Conservation (phyloP, 1,284 basidiomycete species). For the Ganoderma lingzhi region DNA sequence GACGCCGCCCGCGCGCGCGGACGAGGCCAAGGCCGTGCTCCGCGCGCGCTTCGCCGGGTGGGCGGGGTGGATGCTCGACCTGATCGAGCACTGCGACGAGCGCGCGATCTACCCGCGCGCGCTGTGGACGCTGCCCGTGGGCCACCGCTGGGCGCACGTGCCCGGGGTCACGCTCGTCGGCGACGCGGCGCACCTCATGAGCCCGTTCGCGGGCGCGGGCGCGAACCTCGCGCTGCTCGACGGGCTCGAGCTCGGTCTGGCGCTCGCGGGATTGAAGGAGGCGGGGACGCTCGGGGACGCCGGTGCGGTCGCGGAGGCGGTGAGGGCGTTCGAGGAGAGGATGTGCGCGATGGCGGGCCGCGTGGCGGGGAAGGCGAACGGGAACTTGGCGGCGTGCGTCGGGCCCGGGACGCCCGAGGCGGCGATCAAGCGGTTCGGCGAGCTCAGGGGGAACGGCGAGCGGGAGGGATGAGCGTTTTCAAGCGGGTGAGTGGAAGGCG, state of each 20-base stretch:
- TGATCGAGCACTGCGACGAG: constrained; percentile 23
- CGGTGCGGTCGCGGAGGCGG: constrained; percentile 11
- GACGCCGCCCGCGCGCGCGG: constrained; percentile 13
- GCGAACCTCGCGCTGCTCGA: constrained; percentile 50
- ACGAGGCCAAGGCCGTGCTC: constrained; percentile 14
- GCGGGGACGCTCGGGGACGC: constrained; percentile 1
- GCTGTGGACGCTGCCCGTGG: constrained; percentile 22
- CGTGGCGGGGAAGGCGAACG: not conserved
- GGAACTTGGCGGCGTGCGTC: constrained; percentile 6
- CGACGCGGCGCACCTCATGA: constrained; percentile 59
- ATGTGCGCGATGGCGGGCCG: constrained; percentile 12
- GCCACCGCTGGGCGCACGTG: constrained; percentile 25
- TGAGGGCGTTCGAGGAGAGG: constrained; percentile 16
- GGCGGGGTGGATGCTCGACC: constrained; percentile 24
- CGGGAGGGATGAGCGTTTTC: constrained; percentile 13
- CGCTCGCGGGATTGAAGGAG: constrained; percentile 9
- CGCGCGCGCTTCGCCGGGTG: constrained; percentile 22
- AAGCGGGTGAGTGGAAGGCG: not conserved
- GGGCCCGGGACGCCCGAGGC: constrained; percentile 5
- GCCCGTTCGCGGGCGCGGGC: constrained; percentile 54
- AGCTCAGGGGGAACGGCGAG: not conserved
- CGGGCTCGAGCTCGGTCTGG: constrained; percentile 40
- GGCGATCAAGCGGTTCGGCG: not conserved
- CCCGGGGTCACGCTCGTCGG: constrained; percentile 43
- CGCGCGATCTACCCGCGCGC: constrained; percentile 21